Evolutionary conservation across 1,284 basidiomycete species (phyloP), one percentile per base, ranked within the genome.

Genomic region (Singerocomus inundabilis): DNA sequence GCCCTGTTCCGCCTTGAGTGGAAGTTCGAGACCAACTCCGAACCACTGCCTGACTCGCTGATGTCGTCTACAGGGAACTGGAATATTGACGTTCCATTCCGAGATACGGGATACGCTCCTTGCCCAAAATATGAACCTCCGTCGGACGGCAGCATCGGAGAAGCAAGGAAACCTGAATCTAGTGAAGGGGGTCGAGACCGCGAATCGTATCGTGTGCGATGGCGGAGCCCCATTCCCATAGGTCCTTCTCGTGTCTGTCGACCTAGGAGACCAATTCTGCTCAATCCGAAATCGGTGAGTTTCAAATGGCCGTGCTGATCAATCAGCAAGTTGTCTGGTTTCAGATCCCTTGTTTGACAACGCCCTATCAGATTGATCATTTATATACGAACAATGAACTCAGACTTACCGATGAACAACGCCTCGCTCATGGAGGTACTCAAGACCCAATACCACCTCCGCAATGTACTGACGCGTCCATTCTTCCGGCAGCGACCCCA

Each of bases 381-480:
- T 5, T 31, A 38, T 31, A 25, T 28, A 5, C 24, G 32, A 39
- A 44, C 15, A 51, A 43, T 35, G 26, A 36, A 12, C 21, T 16
- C 12, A n/a, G 6, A 70, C 88, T 61, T 64, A 95, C 93, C 96
- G 93, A 80, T 99, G 97, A 51, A 99, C 93, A 52, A 99, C 87
- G 25, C 94, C 93, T 37, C 91, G 85, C 52, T 88, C 83, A 72
- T 99, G 97, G 16, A 99, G 79, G 67, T 97, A 96, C 60, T 99
- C 95, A 56, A 99, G 74, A 28, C 96, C 97, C 54, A 98, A 78
- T 15, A 95, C 85, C 15, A 99, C 93, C 65, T 99, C 97, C 1
- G 96, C 97, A 49, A 97, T 85, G 68, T 98, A 99, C 63, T 95
- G 91, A 68, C 86, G 85, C 2, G 95, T 89, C 97, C 97, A 99